These are phyloP conservation scores for Protomyces macrosporus DNA, from an alignment of 1,139 yeast genomes.

Conservation along the genomic window DNA sequence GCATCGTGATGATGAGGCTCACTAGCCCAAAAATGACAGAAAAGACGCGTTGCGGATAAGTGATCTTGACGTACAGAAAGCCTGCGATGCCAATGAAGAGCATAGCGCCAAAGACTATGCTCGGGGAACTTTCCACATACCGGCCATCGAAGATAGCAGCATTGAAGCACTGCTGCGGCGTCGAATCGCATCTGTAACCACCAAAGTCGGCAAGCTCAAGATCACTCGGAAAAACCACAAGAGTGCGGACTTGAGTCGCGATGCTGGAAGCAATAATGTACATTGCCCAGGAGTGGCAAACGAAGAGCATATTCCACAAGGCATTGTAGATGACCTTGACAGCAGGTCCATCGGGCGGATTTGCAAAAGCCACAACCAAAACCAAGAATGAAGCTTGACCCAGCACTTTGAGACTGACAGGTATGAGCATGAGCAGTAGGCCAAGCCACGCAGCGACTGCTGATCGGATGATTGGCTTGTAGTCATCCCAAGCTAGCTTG, in stretches of 20 bases:
- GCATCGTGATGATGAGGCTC: conserved; percentile 8
- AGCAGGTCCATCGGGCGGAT: conserved; percentile 28
- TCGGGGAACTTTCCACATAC: conserved; percentile 24
- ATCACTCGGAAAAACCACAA: neutral
- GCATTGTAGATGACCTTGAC: conserved; percentile 21
- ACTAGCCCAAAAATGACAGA: conserved; percentile 18
- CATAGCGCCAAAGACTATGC: conserved; percentile 22
- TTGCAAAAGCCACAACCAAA: conserved; percentile 22
- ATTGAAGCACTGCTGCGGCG: conserved; percentile 14
- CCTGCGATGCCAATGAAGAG: conserved; percentile 19
- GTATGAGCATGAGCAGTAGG: conserved; percentile 23
- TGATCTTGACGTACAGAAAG: conserved; percentile 19
- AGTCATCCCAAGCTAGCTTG: conserved; percentile 11
- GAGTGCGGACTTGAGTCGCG: conserved; percentile 22
- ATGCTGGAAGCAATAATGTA: conserved; percentile 26
- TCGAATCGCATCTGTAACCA: conserved; percentile 1
- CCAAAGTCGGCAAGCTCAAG: conserved; percentile 1
- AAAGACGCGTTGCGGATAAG: conserved; percentile 11
- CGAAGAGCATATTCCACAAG: conserved; percentile 14
- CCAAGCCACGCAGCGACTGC: conserved; percentile 28
- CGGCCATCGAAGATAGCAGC: conserved; percentile 25
- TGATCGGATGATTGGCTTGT: conserved; percentile 26
- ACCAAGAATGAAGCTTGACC: conserved; percentile 25
- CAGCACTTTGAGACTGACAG: conserved; percentile 15
- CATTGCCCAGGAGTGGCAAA: conserved; percentile 20